Conservation (phyloP, 306 rosid species). For the Dicorynia guianensis region DNA sequence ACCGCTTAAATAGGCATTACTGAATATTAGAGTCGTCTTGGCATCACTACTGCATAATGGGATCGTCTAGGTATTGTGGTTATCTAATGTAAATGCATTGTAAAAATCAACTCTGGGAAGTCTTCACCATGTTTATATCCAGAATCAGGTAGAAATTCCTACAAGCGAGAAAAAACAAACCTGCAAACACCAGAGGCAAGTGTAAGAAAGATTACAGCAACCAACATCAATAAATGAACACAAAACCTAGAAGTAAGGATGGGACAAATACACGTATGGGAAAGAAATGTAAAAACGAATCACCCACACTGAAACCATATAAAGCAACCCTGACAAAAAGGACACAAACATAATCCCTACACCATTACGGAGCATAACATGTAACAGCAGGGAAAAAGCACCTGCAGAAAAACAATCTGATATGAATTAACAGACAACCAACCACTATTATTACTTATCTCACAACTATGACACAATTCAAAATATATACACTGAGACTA, state of each 20-base stretch:
- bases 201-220: neutral
- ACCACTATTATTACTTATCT: too few species aligned
- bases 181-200: constrained; percentile 2
- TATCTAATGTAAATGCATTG: neutral
- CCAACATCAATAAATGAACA: too few species aligned
- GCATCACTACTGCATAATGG: too few species aligned
- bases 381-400: neutral
- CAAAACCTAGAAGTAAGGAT: too few species aligned
- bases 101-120: neutral
- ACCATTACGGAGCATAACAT: neutral
- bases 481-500: too few species aligned
- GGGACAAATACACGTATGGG: too few species aligned
- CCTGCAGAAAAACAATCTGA: neutral
- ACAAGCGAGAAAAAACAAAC: neutral
- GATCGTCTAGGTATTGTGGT: neutral
- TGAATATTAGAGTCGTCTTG: too few species aligned
- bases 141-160: neutral
- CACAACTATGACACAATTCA: too few species aligned
- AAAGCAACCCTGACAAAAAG: neutral
- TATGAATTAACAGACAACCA: too few species aligned
- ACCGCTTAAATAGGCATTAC: neutral
- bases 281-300: too few species aligned
- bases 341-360: neutral
- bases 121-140: neutral
- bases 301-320: neutral